A percentile compares a stretch with the other conserved stretches of the same genome.
phyloP scores from a whole-genome alignment of 257 asterid species.

The Scutellaria galericulata region DNA sequence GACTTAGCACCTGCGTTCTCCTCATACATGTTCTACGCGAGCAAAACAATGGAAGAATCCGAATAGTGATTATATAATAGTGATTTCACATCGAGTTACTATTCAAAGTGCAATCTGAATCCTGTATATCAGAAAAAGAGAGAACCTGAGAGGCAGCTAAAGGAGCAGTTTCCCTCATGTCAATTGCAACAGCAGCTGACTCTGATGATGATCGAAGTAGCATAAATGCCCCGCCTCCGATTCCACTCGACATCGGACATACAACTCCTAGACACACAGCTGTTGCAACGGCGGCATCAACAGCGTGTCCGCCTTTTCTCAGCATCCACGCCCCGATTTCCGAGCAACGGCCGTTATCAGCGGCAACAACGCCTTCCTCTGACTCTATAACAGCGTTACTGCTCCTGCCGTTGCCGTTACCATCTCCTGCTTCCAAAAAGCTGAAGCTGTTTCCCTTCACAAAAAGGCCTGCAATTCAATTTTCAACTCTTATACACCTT shows the following conservation, averaged over 20 bases:
- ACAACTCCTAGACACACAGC: conserved; percentile 86
- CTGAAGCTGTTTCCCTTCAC: too few species aligned
- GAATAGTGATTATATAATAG: too few species aligned
- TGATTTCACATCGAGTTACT: too few species aligned
- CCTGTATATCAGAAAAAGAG: too few species aligned
- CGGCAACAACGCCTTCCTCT: conserved; percentile 70
- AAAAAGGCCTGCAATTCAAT: too few species aligned
- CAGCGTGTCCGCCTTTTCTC: conserved; percentile 76
- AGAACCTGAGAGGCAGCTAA: conserved; percentile 72
- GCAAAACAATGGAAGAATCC: conserved; percentile 15
- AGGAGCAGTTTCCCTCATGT: conserved; percentile 93
- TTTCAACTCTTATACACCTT: too few species aligned
- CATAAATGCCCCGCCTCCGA: conserved; percentile 92
- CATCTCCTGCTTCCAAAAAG: too few species aligned
- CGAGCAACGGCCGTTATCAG: conserved; percentile 90
- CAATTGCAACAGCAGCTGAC: conserved; percentile 55
- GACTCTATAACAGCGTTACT: conserved; percentile 46
- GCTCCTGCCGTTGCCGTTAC: too few species aligned
- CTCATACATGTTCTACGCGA: conserved; percentile 78
- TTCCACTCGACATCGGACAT: conserved; percentile 69
- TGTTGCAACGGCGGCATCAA: conserved; percentile 83
- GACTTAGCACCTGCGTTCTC: conserved; percentile 49
- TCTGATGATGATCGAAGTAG: conserved; percentile 60
- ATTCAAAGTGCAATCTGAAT: too few species aligned
- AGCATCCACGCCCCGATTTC: conserved; percentile 65